Evolutionary conservation across 257 asterid genomes (phyloP).

Genomic region (Penstemon barbatus): DNA sequence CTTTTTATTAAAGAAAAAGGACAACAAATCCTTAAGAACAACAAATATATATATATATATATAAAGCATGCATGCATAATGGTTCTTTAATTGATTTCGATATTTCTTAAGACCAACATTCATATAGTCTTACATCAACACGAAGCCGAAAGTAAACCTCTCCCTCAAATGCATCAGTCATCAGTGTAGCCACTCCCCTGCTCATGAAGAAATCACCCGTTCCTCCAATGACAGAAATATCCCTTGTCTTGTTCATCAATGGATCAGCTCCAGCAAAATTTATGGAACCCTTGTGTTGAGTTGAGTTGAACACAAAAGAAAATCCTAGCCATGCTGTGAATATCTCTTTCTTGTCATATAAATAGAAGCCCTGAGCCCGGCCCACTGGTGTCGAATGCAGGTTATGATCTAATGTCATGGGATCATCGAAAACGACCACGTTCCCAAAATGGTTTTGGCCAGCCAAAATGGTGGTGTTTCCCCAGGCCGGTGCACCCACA

Average conservation of each 20-base stretch:
- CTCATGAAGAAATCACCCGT: constrained; percentile 92
- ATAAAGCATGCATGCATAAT: no score
- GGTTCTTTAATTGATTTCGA: no score
- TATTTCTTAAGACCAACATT: constrained; percentile 51
- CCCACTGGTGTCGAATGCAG: constrained; percentile 68
- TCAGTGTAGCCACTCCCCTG: constrained; percentile 71
- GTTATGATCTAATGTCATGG: constrained; percentile 69
- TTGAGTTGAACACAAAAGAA: constrained; percentile 67
- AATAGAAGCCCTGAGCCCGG: constrained; percentile 72
- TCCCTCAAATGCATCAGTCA: constrained; percentile 68
- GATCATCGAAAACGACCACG: constrained; percentile 72
- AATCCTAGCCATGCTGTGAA: constrained; percentile 73
- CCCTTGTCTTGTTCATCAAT: constrained; percentile 71
- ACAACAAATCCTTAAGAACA: no score
- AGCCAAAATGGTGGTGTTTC: constrained; percentile 51
- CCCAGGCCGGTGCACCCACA: constrained; percentile 68
- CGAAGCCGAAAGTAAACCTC: constrained; percentile 72
- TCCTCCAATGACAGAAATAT: constrained; percentile 79
- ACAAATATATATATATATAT: no score
- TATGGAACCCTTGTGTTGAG: constrained; percentile 50
- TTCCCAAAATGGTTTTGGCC: constrained; percentile 52
- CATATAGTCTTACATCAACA: constrained; percentile 59
- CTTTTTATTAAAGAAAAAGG: no score
- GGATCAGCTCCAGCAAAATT: constrained; percentile 84
- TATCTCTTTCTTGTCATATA: constrained; percentile 50